A percentile compares a stretch with the other conserved stretches of the same genome.
phyloP scores from a whole-genome alignment of 2,329 filamentous ascomycete genomes.

The Fusarium nygamai region DNA sequence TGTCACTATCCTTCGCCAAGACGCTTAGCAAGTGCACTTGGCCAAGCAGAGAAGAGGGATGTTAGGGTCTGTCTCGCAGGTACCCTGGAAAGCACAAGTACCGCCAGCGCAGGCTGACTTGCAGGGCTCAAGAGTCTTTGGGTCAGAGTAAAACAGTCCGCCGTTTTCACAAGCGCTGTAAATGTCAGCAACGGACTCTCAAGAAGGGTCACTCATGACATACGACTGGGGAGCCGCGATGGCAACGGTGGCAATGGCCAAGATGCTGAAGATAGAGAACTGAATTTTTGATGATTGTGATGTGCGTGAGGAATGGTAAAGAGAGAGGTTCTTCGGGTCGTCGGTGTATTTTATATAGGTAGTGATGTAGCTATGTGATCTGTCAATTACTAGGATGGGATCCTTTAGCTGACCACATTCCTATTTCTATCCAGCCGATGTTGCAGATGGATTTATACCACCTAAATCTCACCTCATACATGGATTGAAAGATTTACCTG shows the following conservation, averaged over 20 bases:
- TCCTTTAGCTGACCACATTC: conserved; percentile 17
- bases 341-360: background rate
- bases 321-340: background rate
- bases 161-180: background rate
- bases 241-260: background rate
- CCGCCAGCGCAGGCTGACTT: conserved; percentile 4
- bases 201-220: background rate
- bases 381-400: background rate
- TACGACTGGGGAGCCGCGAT: conserved; percentile 15
- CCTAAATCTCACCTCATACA: background rate
- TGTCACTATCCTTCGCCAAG: accelerated
- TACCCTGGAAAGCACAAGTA: background rate
- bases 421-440: background rate
- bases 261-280: conserved; percentile 4
- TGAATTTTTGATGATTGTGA: background rate
- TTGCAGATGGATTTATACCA: background rate
- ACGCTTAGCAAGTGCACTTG: background rate
- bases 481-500: background rate
- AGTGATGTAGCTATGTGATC: background rate
- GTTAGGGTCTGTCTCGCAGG: background rate
- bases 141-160: conserved; percentile 7
- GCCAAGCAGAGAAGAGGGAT: background rate
- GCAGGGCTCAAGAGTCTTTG: conserved; percentile 22
- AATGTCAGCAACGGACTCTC: background rate
- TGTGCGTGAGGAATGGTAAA: background rate